Percentiles rank a stretch among this genome's conserved stretches.
Conservation (phyloP, 345 rosid genomes). For the Eucalyptus coolabah region DNA sequence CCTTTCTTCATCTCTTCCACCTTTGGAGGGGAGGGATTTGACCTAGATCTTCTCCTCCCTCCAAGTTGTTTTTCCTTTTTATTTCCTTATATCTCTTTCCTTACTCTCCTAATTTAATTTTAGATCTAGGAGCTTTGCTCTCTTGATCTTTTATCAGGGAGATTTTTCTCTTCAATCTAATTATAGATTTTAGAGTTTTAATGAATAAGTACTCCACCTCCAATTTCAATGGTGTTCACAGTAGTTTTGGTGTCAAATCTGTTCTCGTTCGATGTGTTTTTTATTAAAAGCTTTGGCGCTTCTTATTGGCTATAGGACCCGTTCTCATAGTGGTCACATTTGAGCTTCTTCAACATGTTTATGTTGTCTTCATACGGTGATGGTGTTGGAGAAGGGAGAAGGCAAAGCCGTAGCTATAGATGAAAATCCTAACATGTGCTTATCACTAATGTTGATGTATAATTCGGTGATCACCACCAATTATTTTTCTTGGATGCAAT, state of each 20-base stretch:
- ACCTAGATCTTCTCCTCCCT: not conserved
- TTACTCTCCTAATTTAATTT: no score
- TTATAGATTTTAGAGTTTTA: not conserved
- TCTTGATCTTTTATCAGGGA: not conserved
- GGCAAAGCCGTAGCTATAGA: not conserved
- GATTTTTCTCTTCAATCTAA: not conserved
- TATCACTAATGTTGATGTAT: accelerated
- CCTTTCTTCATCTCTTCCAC: not conserved
- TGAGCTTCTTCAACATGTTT: not conserved
- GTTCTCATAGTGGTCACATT: not conserved
- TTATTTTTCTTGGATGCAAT: not conserved
- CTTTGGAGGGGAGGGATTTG: not conserved
- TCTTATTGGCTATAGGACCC: not conserved
- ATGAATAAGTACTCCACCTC: not conserved
- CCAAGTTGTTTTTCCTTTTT: not conserved
- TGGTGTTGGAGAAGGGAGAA: not conserved
- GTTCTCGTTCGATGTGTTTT: no score
- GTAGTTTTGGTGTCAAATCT: not conserved
- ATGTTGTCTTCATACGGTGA: not conserved
- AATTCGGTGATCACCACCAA: accelerated
- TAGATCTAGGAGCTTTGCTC: not conserved
- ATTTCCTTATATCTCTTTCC: not conserved
- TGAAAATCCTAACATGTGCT: not conserved
- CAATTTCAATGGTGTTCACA: not conserved
- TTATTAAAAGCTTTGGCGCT: not conserved